These are phyloP conservation scores for Orbilia brochopaga DNA, from an alignment of 2,329 filamentous ascomycete genomes.

Conservation along the genomic window DNA sequence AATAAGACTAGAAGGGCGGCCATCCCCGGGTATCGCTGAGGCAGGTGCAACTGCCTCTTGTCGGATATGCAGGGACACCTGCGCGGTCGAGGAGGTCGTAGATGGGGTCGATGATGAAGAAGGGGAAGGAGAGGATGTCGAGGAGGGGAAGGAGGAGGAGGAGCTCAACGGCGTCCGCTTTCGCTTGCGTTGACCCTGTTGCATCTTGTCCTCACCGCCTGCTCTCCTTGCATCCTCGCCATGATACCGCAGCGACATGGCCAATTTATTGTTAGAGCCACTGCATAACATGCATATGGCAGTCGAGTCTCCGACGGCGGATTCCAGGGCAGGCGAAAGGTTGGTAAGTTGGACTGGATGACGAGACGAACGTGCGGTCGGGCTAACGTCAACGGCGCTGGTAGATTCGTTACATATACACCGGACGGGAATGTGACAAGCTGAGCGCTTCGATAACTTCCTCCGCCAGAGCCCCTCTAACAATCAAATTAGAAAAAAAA, in stretches of 20 bases:
- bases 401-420: not conserved
- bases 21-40: conserved; percentile 4
- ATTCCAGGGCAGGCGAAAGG: not conserved
- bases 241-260: conserved; percentile 35
- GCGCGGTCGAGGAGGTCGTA: conserved; percentile 4
- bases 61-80: conserved; percentile 15
- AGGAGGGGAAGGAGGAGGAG: not conserved
- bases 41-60: conserved; percentile 23
- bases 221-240: not conserved
- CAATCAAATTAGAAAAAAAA: not conserved
- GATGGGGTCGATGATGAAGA: not conserved
- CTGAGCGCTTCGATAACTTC: conserved; percentile 5
- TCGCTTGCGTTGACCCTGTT: conserved; percentile 42
- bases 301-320: conserved; percentile 8
- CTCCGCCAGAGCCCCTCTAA: conserved; percentile 1
- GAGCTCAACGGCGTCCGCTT: conserved; percentile 8
- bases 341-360: not conserved
- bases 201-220: conserved; percentile 12
- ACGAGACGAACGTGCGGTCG: not conserved
- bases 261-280: conserved; percentile 22
- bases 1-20: conserved; percentile 8
- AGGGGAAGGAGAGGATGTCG: not conserved
- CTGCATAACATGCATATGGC: conserved; percentile 5
- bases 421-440: not conserved
- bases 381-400: not conserved